Conservation (phyloP, 768 basidiomycete genomes). For the Pleurotus pulmonarius region DNA sequence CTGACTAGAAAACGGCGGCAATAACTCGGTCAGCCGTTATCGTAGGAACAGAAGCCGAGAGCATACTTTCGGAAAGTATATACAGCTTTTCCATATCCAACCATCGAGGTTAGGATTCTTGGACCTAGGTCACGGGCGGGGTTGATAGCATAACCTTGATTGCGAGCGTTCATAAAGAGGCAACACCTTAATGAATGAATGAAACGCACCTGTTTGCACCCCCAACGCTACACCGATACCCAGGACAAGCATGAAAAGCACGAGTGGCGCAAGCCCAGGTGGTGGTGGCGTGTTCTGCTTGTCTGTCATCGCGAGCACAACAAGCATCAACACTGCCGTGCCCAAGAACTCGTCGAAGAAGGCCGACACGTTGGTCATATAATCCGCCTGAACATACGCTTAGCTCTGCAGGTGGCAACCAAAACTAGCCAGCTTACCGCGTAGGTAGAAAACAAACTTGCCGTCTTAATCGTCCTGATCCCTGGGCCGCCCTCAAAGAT, state of each 20-base stretch:
- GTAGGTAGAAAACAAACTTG: conserved; percentile 55
- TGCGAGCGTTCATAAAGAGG: not conserved
- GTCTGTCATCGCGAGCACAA: conserved; percentile 53
- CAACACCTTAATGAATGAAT: not conserved
- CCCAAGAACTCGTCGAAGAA: conserved; percentile 57
- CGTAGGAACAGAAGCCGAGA: conserved; percentile 9
- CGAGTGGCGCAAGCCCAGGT: conserved; percentile 49
- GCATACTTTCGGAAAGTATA: conserved; percentile 41
- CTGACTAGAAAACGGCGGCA: conserved; percentile 36
- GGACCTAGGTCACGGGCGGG: conserved; percentile 52
- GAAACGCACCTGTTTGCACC: conserved; percentile 49
- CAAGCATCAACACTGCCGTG: conserved; percentile 53
- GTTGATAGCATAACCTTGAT: conserved; percentile 35
- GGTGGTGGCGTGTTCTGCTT: conserved; percentile 46
- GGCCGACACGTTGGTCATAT: conserved; percentile 34
- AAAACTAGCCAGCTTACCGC: conserved; percentile 35
- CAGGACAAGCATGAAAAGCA: conserved; percentile 53
- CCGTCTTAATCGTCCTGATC: conserved; percentile 54
- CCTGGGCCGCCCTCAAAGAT: conserved; percentile 54
- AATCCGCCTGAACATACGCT: conserved; percentile 23
- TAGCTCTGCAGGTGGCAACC: not conserved
- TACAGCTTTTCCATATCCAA: conserved; percentile 56
- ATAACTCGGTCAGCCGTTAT: conserved; percentile 6
- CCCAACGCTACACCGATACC: conserved; percentile 60
- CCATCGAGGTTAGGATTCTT: conserved; percentile 66